Percentiles rank a stretch among this genome's conserved stretches.
Conservation (phyloP, 2,329 filamentous ascomycete genomes). For the Onygenales sp. region DNA sequence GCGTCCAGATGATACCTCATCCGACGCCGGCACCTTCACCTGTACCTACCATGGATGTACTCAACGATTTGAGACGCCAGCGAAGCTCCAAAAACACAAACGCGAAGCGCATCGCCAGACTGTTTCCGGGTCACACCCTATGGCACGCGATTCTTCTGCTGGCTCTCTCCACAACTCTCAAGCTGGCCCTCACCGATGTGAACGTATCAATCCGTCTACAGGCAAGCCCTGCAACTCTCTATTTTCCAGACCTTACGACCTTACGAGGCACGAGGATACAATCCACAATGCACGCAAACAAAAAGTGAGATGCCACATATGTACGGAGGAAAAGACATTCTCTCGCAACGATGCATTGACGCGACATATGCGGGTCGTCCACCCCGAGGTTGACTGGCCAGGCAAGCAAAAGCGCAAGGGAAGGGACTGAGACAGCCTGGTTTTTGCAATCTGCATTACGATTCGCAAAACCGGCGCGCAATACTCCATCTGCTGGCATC, state of each 20-base stretch:
- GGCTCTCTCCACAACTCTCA: constrained; percentile 63
- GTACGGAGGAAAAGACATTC: constrained; percentile 94
- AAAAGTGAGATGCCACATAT: constrained; percentile 87
- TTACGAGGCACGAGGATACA: constrained; percentile 93
- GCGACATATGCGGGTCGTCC: constrained; percentile 86
- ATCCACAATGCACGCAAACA: constrained; percentile 93
- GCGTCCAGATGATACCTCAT: constrained; percentile 55
- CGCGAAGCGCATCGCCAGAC: constrained; percentile 79
- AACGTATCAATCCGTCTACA: constrained; percentile 87
- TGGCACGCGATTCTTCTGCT: constrained; percentile 37
- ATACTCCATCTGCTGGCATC: too few relatives aligned
- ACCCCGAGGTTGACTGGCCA: constrained; percentile 78
- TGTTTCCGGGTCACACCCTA: constrained; percentile 40
- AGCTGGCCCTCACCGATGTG: constrained; percentile 85
- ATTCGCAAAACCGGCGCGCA: too few relatives aligned
- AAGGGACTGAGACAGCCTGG: constrained; percentile 20
- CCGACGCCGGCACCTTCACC: constrained; percentile 83
- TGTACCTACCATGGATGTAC: constrained; percentile 92
- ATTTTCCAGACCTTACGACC: constrained; percentile 91
- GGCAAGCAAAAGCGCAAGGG: constrained; percentile 46
- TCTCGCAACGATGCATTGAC: constrained; percentile 91
- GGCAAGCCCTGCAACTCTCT: constrained; percentile 90
- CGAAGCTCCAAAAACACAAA: constrained; percentile 88
- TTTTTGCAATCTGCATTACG: too few relatives aligned
- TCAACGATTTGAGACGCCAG: constrained; percentile 76